Conservation (phyloP, 768 basidiomycete species). For the Serendipita indica region DNA sequence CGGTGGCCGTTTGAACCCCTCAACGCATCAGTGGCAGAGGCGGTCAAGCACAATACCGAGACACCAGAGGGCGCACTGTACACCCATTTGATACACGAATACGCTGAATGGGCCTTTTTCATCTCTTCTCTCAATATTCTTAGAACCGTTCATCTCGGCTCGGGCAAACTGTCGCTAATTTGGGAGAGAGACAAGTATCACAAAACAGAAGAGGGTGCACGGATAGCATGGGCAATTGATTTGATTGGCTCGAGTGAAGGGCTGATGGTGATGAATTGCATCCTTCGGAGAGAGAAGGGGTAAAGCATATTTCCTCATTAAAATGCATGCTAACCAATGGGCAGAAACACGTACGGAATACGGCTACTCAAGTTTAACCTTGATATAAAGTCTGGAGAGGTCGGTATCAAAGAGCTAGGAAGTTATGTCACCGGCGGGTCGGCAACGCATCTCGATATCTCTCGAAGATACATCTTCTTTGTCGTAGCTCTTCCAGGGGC, state of each 20-base stretch:
- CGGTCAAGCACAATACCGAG: not conserved
- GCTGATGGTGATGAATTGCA: not conserved
- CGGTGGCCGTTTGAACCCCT: not conserved
- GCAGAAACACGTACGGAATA: not conserved
- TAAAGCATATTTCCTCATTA: not conserved
- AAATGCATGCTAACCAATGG: not conserved
- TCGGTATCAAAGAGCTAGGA: not conserved
- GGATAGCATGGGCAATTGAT: not conserved
- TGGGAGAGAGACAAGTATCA: not conserved
- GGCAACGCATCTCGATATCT: not conserved
- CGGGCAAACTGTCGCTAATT: not conserved
- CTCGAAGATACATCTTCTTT: slow-evolving; percentile 2
- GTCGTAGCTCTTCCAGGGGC: not conserved
- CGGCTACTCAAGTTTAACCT: not conserved
- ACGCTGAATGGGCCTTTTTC: not conserved
- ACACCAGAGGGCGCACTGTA: not conserved
- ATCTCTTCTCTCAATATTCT: not conserved
- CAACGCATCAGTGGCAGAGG: not conserved
- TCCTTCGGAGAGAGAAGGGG: not conserved
- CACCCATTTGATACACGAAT: not conserved
- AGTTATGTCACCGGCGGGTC: not conserved
- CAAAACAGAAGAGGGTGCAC: not conserved
- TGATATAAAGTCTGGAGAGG: not conserved
- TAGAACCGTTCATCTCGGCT: not conserved
- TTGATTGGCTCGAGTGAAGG: not conserved